A percentile compares a stretch with the other conserved stretches of the same genome.
Conservation (phyloP, 2,329 filamentous ascomycete species). For the Calonectria montana region DNA sequence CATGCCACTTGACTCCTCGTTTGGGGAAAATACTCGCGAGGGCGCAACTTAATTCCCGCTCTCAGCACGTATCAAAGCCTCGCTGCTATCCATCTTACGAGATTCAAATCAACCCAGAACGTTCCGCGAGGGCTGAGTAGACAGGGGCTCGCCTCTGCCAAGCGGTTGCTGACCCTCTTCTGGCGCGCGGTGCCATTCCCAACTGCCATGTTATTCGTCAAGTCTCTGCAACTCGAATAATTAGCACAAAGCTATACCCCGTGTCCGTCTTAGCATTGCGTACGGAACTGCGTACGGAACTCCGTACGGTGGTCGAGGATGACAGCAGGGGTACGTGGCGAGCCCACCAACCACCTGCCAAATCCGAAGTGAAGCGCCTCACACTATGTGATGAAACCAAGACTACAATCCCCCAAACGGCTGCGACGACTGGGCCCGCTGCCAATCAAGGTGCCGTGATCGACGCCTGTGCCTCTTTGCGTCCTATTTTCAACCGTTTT, state of each 20-base stretch:
- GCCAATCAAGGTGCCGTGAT: conserved; percentile 28
- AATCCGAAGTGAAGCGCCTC: conserved; percentile 23
- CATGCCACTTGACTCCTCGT: conserved; percentile 26
- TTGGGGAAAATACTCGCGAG: conserved; percentile 20
- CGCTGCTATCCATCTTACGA: conserved; percentile 20
- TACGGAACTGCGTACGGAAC: conserved; percentile 1
- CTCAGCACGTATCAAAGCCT: conserved; percentile 3
- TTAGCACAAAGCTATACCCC: background rate
- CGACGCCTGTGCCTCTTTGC: conserved; percentile 29
- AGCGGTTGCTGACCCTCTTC: background rate
- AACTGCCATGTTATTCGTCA: conserved; percentile 13
- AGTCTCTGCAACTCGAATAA: conserved; percentile 6
- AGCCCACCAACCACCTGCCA: conserved; percentile 26
- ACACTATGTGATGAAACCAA: conserved; percentile 23
- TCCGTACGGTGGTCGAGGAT: conserved; percentile 13
- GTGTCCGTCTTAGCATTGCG: conserved; percentile 8
- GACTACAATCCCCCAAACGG: conserved; percentile 10
- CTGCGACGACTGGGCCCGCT: conserved; percentile 1
- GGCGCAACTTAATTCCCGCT: conserved; percentile 20
- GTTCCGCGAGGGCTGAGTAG: conserved; percentile 4
- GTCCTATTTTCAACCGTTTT: conserved; percentile 21
- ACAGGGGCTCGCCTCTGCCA: background rate
- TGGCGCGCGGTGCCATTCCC: background rate
- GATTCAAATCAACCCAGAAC: background rate
- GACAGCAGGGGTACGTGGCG: conserved; percentile 28